phyloP scores from a whole-genome alignment of 2,329 filamentous ascomycete species.

The Daldinia eschscholtzii region DNA sequence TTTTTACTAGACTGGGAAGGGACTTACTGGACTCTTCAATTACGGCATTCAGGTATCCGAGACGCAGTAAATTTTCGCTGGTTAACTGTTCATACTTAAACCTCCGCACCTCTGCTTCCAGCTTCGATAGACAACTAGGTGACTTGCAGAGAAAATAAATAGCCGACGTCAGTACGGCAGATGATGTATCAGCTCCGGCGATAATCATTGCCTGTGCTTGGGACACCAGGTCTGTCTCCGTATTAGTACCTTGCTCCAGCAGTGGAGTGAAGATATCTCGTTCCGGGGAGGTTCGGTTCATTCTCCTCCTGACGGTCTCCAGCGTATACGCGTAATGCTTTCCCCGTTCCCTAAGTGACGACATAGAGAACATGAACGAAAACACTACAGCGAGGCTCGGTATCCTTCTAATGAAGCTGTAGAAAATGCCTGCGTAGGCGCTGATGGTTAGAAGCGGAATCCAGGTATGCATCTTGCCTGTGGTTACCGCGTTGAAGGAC shows the following conservation, averaged over 20 bases:
- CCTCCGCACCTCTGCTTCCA: conserved; percentile 55
- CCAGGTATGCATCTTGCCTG: conserved; percentile 46
- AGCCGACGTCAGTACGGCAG: conserved; percentile 54
- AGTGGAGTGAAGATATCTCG: conserved; percentile 43
- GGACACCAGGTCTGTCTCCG: conserved; percentile 44
- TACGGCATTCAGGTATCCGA: conserved; percentile 46
- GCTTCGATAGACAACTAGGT: conserved; percentile 51
- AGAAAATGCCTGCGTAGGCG: conserved; percentile 43
- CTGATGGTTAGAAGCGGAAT: conserved; percentile 47
- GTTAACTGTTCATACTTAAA: conserved; percentile 49
- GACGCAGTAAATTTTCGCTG: conserved; percentile 33
- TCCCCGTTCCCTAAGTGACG: conserved; percentile 37
- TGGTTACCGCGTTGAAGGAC: conserved; percentile 46
- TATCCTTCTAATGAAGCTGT: conserved; percentile 36
- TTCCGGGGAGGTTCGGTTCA: conserved; percentile 31
- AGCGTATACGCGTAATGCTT: conserved; percentile 45
- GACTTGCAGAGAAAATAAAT: conserved; percentile 55
- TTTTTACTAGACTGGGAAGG: neutral
- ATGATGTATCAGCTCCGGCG: conserved; percentile 59
- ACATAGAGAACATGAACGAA: conserved; percentile 42
- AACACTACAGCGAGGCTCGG: conserved; percentile 38
- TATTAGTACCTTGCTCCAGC: conserved; percentile 32
- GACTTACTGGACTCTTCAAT: conserved; percentile 45
- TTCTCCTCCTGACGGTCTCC: conserved; percentile 42
- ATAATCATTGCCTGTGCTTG: conserved; percentile 50